These are phyloP conservation scores for Pseudozyma sp. DNA, from an alignment of 1,284 basidiomycete species.

Conservation along the genomic window DNA sequence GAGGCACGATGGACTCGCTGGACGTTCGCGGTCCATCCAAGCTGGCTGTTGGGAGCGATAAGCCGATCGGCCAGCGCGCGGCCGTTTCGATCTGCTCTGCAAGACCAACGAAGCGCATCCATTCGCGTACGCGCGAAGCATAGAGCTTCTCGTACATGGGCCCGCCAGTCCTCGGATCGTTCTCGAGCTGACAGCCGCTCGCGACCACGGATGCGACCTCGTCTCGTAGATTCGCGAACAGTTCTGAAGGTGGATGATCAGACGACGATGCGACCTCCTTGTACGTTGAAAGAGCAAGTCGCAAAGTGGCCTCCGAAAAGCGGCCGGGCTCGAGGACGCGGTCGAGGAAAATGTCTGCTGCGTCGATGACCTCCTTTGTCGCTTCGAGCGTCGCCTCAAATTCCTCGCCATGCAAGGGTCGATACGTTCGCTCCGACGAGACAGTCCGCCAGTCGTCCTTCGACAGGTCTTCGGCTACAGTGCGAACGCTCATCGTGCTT, in stretches of 20 bases:
- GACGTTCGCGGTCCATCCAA: conserved; percentile 3
- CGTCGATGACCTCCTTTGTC: conserved; percentile 28
- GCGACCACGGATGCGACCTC: conserved; percentile 48
- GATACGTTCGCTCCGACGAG: conserved; percentile 39
- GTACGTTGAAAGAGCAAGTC: conserved; percentile 35
- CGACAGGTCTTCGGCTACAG: conserved; percentile 24
- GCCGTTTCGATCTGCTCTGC: conserved; percentile 60
- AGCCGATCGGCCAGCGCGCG: conserved; percentile 57
- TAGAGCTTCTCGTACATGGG: conserved; percentile 49
- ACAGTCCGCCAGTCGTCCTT: conserved; percentile 54
- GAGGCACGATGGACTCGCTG: conserved; percentile 24
- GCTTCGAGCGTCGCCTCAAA: conserved; percentile 58
- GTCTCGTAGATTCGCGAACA: conserved; percentile 43
- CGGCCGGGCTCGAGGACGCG: conserved; percentile 61
- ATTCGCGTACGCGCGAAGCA: conserved; percentile 48
- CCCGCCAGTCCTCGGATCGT: conserved; percentile 45
- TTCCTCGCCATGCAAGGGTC: conserved; percentile 56
- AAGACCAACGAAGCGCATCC: conserved; percentile 61
- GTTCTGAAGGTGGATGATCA: conserved; percentile 15
- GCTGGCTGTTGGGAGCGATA: conserved; percentile 26
- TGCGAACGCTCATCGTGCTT: conserved; percentile 34
- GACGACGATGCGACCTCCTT: conserved; percentile 25
- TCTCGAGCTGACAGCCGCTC: conserved; percentile 38
- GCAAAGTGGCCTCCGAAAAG: conserved; percentile 51
- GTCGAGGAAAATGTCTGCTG: conserved; percentile 54